phyloP scores from a whole-genome alignment of 2,329 filamentous ascomycete genomes.

The Xylaria hypoxylon region DNA sequence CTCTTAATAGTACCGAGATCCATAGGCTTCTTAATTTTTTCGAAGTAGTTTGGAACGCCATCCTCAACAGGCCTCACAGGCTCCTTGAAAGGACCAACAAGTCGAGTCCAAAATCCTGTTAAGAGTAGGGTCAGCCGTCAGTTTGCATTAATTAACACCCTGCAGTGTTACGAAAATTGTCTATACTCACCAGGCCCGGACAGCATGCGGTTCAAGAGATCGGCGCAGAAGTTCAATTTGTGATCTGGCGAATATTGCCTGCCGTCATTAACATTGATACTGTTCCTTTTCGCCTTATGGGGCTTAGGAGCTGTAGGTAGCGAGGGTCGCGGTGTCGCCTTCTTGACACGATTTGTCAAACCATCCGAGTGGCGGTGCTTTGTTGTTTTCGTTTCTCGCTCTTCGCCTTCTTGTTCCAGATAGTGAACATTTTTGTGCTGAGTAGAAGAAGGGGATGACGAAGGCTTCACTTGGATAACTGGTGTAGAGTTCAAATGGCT shows the following conservation, averaged over 20 bases:
- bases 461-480: conserved; percentile 49
- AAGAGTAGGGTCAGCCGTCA: conserved; percentile 19
- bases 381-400: conserved; percentile 52
- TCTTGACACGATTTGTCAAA: conserved; percentile 46
- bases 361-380: conserved; percentile 58
- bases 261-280: conserved; percentile 44
- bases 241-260: conserved; percentile 53
- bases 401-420: conserved; percentile 57
- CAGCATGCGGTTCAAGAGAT: conserved; percentile 70
- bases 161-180: neutral
- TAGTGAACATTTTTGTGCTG: conserved; percentile 63
- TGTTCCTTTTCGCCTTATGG: conserved; percentile 49
- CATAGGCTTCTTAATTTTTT: conserved; percentile 71
- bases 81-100: conserved; percentile 71
- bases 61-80: conserved; percentile 68
- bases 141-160: neutral
- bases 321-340: conserved; percentile 47
- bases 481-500: conserved; percentile 62
- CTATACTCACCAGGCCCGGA: conserved; percentile 66
- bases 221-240: conserved; percentile 69
- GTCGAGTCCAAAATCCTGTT: conserved; percentile 73
- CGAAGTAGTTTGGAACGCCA: conserved; percentile 70
- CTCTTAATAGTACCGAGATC: conserved; percentile 69
- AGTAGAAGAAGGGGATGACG: conserved; percentile 37
- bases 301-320: conserved; percentile 49